These are phyloP conservation scores for Pseudoneurospora amorphoporcata DNA, from an alignment of 495 filamentous ascomycete genomes.

Conservation along the genomic window DNA sequence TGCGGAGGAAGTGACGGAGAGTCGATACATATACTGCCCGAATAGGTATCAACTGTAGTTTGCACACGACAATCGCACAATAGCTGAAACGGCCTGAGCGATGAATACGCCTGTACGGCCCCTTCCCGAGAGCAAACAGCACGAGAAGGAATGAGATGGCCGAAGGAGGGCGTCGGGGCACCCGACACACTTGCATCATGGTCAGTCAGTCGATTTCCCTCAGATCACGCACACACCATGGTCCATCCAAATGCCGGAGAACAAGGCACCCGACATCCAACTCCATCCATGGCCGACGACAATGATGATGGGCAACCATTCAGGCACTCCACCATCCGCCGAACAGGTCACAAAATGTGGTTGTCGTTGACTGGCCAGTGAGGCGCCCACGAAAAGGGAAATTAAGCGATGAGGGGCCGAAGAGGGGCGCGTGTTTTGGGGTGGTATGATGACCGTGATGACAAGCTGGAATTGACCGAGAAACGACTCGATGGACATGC, in stretches of 20 bases:
- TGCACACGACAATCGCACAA: neutral
- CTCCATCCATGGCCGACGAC: neutral
- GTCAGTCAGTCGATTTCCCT: neutral
- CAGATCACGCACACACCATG: neutral
- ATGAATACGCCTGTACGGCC: neutral
- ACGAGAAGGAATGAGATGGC: neutral
- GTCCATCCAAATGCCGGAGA: neutral
- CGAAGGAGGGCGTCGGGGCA: neutral
- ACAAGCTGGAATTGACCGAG: neutral
- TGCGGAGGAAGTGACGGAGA: neutral
- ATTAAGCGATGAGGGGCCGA: neutral
- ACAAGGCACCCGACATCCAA: neutral
- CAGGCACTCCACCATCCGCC: neutral
- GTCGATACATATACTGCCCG: neutral
- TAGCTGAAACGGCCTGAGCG: neutral
- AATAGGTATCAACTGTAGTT: neutral
- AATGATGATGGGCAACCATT: neutral
- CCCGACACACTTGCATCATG: neutral
- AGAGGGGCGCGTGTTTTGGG: neutral
- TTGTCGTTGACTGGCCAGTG: slow-evolving; percentile 13
- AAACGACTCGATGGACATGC: neutral
- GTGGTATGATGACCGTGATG: neutral
- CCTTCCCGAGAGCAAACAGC: neutral
- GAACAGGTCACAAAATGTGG: slow-evolving; percentile 13
- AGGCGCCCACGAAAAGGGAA: slow-evolving; percentile 11